Evolutionary conservation across 2,329 filamentous ascomycete genomes (phyloP).

Genomic region (Fusarium globosum): DNA sequence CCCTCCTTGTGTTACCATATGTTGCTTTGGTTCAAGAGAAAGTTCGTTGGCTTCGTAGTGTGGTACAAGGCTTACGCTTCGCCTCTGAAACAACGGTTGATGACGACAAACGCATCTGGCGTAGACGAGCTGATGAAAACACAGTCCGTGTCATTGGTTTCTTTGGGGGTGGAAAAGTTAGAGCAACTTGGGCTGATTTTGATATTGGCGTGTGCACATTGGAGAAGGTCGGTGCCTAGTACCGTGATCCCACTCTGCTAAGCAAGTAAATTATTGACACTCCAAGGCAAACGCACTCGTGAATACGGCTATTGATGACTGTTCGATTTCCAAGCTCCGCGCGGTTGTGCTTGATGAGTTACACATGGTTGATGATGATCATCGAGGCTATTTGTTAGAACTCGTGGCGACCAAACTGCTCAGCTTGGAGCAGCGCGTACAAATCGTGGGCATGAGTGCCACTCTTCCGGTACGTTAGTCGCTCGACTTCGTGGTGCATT

Average conservation of each 20-base stretch:
- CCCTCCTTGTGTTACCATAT: conserved; percentile 79
- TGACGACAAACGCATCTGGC: conserved; percentile 59
- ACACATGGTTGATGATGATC: conserved; percentile 84
- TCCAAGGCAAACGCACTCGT: conserved; percentile 77
- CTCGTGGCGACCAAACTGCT: conserved; percentile 79
- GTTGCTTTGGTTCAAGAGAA: conserved; percentile 85
- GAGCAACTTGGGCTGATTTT: conserved; percentile 76
- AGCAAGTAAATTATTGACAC: conserved; percentile 2
- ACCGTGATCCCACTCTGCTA: not conserved
- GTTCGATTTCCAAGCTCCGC: conserved; percentile 70
- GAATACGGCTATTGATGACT: conserved; percentile 78
- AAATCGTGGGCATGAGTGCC: conserved; percentile 84
- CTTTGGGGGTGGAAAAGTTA: conserved; percentile 77
- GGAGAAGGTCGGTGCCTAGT: conserved; percentile 67
- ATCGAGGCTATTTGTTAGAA: conserved; percentile 80
- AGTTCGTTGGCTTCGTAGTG: conserved; percentile 75
- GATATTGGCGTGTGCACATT: conserved; percentile 84
- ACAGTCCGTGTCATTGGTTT: conserved; percentile 75
- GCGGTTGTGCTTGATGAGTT: conserved; percentile 80
- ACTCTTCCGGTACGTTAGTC: conserved; percentile 71
- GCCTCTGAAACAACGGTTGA: conserved; percentile 49
- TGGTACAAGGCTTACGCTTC: conserved; percentile 69
- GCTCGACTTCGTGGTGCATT: too few relatives aligned
- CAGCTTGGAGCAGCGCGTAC: conserved; percentile 73
- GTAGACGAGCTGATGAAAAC: conserved; percentile 66